Evolutionary conservation across 2,329 filamentous ascomycete species (phyloP).

Genomic region (Ascochyta pisi): DNA sequence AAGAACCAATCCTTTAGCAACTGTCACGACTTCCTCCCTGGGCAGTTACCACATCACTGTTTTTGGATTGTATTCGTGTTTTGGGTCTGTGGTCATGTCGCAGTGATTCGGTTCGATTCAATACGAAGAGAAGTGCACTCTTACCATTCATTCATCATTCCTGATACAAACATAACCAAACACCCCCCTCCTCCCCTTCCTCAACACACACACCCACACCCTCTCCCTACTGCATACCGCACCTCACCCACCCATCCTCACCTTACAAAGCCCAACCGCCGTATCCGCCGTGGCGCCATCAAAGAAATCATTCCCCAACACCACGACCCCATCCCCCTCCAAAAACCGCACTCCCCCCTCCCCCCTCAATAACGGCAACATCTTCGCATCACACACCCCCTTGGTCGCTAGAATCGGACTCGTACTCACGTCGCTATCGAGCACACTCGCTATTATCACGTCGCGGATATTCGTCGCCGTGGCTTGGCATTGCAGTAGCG

Average conservation of each 20-base stretch:
- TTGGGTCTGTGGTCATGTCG: too few relatives aligned
- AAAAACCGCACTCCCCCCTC: slow-evolving; percentile 51
- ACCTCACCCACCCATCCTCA: slow-evolving; percentile 39
- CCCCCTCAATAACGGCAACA: slow-evolving; percentile 55
- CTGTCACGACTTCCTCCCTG: neutral
- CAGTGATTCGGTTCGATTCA: too few relatives aligned
- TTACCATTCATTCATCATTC: too few relatives aligned
- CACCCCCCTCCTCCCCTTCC: too few relatives aligned
- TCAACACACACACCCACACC: too few relatives aligned
- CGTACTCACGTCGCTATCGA: slow-evolving; percentile 54
- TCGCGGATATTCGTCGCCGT: slow-evolving; percentile 59
- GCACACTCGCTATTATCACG: slow-evolving; percentile 55
- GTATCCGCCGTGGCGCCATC: slow-evolving; percentile 59
- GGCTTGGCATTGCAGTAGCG: slow-evolving; percentile 57
- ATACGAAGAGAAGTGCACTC: too few relatives aligned
- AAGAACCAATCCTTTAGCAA: neutral
- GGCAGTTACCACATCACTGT: too few relatives aligned
- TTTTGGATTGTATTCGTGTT: too few relatives aligned
- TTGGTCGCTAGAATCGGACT: slow-evolving; percentile 59
- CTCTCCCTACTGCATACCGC: too few relatives aligned
- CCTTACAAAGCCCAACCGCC: slow-evolving; percentile 50
- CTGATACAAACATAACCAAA: too few relatives aligned
- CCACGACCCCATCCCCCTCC: slow-evolving; percentile 52
- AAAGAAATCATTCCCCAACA: slow-evolving; percentile 60
- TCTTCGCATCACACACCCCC: slow-evolving; percentile 56